Evolutionary conservation across 768 basidiomycete species (phyloP), one percentile per base, ranked within the genome.

Genomic region (Tubosaeta brunneosetosa): DNA sequence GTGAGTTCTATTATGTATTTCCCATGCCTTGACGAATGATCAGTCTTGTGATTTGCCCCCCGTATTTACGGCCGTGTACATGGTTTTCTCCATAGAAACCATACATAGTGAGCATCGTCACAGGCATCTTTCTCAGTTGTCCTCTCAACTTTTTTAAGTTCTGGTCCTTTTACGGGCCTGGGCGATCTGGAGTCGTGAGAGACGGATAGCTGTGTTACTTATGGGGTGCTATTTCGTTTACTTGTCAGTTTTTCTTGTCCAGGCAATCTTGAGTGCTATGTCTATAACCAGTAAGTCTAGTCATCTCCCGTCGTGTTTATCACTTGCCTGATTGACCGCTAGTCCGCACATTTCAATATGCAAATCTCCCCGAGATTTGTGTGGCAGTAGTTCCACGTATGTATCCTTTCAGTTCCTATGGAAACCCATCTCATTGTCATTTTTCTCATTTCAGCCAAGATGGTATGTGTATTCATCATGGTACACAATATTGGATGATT

Each of bases 121-220:
- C 25, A 12, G 14, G 22, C 11, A 6, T 2, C 12, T 25, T 36
- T 16, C 33, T 22, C 4, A 2, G 22, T 22, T 12, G 37, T 10
- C 19, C 6, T 43, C 34, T 32, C n/a, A 44, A 16, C 1, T 7
- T 19, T 13, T 14, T 10, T 1, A 10, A 61, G 61, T 58, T 46
- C 51, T 62, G 16, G 59, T 60, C 14, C 53, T 62, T 37, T 13
- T 58, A 33, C 50, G 61, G n/a, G 56, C 54, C 9, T 60, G 61
- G 53, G 54, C 61, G n/a, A 58, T 62, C 33, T 62, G 61, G 61
- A 51, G 61, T 1, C 51, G 56, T 12, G 17, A 11, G 3, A 36
- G 32, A 41, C 7, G 22, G 31, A 26, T 45, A 13, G 43, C 49
- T 17, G 22, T n/a, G 12, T 4, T 31, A 12, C 41, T 62, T 5